phyloP scores from a whole-genome alignment of 2,329 filamentous ascomycete species.

The Aspergillus ruber region DNA sequence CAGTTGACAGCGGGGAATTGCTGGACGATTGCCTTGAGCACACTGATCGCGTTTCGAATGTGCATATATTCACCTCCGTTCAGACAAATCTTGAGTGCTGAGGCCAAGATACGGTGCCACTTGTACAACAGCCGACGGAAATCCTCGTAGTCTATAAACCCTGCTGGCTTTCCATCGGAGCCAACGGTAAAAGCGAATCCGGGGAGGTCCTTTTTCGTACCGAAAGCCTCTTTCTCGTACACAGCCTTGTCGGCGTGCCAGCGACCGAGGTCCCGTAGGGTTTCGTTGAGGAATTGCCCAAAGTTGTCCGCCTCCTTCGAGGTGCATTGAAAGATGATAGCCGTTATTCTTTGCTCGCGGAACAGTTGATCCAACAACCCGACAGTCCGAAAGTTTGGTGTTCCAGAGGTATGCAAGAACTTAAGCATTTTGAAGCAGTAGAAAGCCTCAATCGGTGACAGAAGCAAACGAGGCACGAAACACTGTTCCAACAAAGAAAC shows the following conservation, averaged over 20 bases:
- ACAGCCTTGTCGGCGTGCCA: constrained; percentile 75
- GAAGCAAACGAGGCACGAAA: constrained; percentile 76
- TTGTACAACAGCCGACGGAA: constrained; percentile 81
- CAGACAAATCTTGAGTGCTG: constrained; percentile 74
- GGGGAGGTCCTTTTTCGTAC: constrained; percentile 57
- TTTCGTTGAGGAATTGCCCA: constrained; percentile 80
- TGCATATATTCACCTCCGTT: constrained; percentile 90
- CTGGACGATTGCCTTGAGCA: constrained; percentile 73
- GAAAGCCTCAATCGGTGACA: constrained; percentile 81
- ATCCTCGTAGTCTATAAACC: constrained; percentile 73
- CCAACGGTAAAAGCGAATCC: constrained; percentile 75
- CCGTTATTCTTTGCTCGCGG: constrained; percentile 69
- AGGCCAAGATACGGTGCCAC: constrained; percentile 80
- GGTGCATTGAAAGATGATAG: constrained; percentile 82
- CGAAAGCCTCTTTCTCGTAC: constrained; percentile 79
- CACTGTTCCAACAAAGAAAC: constrained; percentile 81
- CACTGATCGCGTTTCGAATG: constrained; percentile 87
- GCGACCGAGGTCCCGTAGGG: constrained; percentile 68
- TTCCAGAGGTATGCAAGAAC: constrained; percentile 76
- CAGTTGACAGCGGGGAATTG: constrained; percentile 86
- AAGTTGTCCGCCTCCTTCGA: constrained; percentile 87
- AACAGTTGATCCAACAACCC: constrained; percentile 80
- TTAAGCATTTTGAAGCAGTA: constrained; percentile 83
- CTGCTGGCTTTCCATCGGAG: constrained; percentile 61
- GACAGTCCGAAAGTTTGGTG: constrained; percentile 80